Evolutionary conservation across 2,329 filamentous ascomycete genomes (phyloP), one percentile per base, ranked within the genome.

Genomic region (Meredithiella fracta): DNA sequence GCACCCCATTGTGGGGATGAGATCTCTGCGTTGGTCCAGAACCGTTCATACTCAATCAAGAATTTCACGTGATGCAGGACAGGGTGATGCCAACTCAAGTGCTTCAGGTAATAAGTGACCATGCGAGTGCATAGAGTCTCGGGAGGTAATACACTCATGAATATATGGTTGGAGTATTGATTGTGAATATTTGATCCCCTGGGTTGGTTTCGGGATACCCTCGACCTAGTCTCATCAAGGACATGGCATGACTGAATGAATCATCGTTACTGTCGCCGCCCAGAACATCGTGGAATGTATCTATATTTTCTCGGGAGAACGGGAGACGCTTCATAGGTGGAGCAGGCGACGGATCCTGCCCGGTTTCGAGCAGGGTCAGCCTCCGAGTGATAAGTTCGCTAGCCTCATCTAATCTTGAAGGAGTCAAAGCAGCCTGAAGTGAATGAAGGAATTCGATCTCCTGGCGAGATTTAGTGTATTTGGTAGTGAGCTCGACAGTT

Each of bases 391-490:
- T 58, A 6, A 55, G 49, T 1, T 55, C 49, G 17, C 55, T 37
- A 11, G 57, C 57, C 20, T 58, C 57, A 11, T 29, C 49, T 23
- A 58, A 38, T 1, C 53, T 47, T 4, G 57, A 20, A 2, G 57
- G 47, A 1, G 53, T 37, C 22, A 58, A 29, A 3, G 57, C 51
- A 15, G n/a, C n/a, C 31, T 55, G 53, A 9, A 58, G 38, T 26
- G 51, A 47, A 22, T 58, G 47, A 38, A 58, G 42, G 25, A 58
- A 58, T 26, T 58, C 53, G 8, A 58, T 58, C 47, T 58, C 57
- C 26, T 58, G 57, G 22, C 57, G 57, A 5, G 57, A 58, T 22
- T 58, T 58, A 26, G 57, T 58, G 57, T 58, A 53, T 49, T 58
- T 58, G 29, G 57, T 58, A 20, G 57, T 58, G 15, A 58, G 42